Base-by-base conservation (phyloP, 2,329 filamentous ascomycete genomes). In the Saccharata proteae region DNA sequence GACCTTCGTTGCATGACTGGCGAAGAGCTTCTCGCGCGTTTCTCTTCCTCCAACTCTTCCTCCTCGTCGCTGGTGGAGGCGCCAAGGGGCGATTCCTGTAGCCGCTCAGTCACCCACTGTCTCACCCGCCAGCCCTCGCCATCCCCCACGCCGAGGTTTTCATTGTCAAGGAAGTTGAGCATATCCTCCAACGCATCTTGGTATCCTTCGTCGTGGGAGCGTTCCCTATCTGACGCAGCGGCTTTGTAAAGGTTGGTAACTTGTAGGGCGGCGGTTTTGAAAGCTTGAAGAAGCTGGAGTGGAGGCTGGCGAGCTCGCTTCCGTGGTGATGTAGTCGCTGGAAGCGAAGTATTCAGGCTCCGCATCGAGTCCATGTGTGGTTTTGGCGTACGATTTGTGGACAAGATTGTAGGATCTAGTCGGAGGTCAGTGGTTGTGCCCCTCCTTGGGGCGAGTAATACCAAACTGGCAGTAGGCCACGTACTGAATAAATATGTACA, bases 181-280 rank as follows among this genome's bases (percentile, higher is more conserved):
- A 98, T 64, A 43, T 96, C 88, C 41, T 94, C 84, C 21, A 98
- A 64, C 21, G 86, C 92, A 50, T 96, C 86, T 54, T 94, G 86
- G 46, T 94, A 96, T 16, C 90, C 90, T 22, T 86, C 78, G 30
- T 72, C 62, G 29, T 82, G 75, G 27, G 84, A 76, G 46, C 77
- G 77, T 29, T 77, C 68, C 52, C 90, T 77, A 29, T 82, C 80
- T 18, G 75, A 67, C 9, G 82, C 79, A 3, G 88, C 88, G 22
- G 78, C 86, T 59, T 93, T 94, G 64, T 96, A 96, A 10, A 98
- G 75, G 49, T 92, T 93, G 28, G 90, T 96, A 34, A 96, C 86
- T 5, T 85, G 93, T 19, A 94, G 68, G 13, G 90, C 90, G 19
- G 90, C 90, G 11, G 80, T 76, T 56, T 85, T 90, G 68, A 98